phyloP scores from a whole-genome alignment of 2,329 filamentous ascomycete species.

The Fusarium cyanostomum region DNA sequence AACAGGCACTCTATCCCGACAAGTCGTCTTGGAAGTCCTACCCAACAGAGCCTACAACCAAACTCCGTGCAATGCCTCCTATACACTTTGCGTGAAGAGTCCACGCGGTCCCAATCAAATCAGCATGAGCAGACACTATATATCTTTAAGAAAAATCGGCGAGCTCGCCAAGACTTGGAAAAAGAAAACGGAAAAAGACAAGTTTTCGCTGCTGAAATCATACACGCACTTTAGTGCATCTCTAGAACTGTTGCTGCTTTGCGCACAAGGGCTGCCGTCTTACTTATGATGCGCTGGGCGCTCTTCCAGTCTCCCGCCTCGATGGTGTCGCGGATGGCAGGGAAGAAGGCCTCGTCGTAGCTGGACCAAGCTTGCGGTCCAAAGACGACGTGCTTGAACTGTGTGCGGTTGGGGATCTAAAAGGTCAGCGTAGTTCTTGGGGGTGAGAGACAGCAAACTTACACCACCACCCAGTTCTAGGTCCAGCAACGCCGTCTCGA shows the following conservation, averaged over 20 bases:
- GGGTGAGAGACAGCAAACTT: conserved; percentile 54
- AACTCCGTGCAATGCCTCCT: conserved; percentile 50
- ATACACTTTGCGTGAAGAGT: conserved; percentile 37
- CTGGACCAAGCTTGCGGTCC: conserved; percentile 80
- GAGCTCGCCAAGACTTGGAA: conserved; percentile 22
- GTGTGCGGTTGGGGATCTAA: conserved; percentile 83
- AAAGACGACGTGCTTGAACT: conserved; percentile 94
- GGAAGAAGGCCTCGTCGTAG: conserved; percentile 56
- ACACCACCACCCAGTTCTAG: conserved; percentile 76
- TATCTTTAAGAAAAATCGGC: conserved; percentile 32
- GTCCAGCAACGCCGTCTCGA: conserved; percentile 87
- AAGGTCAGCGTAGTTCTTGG: conserved; percentile 19
- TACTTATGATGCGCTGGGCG: conserved; percentile 74
- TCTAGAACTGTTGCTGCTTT: conserved; percentile 60
- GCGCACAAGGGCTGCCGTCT: conserved; percentile 74
- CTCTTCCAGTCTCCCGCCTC: conserved; percentile 74
- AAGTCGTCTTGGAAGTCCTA: conserved; percentile 20
- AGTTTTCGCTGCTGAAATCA: conserved; percentile 28
- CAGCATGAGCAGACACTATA: conserved; percentile 28
- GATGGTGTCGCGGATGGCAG: conserved; percentile 84
- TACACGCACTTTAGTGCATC: conserved; percentile 32
- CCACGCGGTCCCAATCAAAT: conserved; percentile 22
- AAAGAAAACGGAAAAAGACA: conserved; percentile 16
- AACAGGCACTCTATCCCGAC: conserved; percentile 29
- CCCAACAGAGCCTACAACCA: conserved; percentile 39